Conservation (phyloP, 140 eudicot species). For the Flaveria floridana region DNA sequence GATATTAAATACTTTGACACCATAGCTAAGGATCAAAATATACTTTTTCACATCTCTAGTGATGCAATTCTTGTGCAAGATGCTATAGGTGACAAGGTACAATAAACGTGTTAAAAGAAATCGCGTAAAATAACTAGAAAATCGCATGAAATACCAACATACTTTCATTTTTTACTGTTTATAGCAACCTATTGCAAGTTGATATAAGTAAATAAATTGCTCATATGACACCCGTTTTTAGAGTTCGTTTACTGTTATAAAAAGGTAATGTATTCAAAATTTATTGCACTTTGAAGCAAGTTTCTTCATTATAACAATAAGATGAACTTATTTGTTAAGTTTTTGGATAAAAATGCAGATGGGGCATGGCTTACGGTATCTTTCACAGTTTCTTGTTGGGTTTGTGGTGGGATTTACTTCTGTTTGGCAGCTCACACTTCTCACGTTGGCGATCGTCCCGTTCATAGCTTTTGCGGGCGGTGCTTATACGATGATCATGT, state of each 20-base stretch:
- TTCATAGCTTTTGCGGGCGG: conserved; percentile 83
- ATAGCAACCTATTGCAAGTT: neutral
- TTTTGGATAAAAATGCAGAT: conserved; percentile 45
- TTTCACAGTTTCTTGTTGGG: conserved; percentile 71
- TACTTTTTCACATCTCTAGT: conserved; percentile 70
- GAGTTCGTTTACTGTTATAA: neutral
- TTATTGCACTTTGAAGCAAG: neutral
- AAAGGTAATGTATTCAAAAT: neutral
- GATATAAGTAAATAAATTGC: neutral
- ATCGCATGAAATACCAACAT: neutral
- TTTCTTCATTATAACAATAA: neutral
- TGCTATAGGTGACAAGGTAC: conserved; percentile 90
- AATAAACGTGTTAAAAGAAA: no score
- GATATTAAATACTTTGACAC: conserved; percentile 74
- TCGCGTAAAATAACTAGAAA: no score
- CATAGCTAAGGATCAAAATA: conserved; percentile 55
- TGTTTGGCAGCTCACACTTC: conserved; percentile 86
- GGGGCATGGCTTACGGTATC: conserved; percentile 69
- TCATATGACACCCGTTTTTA: no score
- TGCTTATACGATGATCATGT: conserved; percentile 62
- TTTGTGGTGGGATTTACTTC: conserved; percentile 64
- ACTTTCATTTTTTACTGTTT: neutral
- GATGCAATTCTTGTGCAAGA: conserved; percentile 89
- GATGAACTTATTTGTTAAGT: neutral
- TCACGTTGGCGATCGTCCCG: conserved; percentile 77